Evolutionary conservation across 139 green algal species (phyloP).

Genomic region (Chlamydomonas schloesseri): DNA sequence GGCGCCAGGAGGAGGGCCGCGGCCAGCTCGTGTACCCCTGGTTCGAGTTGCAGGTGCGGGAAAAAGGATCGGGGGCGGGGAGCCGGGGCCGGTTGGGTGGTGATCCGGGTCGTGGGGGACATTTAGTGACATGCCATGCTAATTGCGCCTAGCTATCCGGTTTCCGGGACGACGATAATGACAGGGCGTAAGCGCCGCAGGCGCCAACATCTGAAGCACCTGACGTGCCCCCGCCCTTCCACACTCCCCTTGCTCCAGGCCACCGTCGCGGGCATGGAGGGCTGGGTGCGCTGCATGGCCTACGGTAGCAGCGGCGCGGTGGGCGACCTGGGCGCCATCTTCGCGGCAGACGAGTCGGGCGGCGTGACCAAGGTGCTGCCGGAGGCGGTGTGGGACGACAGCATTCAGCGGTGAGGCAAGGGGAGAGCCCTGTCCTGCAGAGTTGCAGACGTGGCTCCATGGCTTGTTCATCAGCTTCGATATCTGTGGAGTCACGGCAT

Average conservation of each 20-base stretch:
- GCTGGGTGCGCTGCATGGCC: slow-evolving; percentile 70
- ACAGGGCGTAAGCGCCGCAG: too few species aligned
- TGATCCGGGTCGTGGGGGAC: too few species aligned
- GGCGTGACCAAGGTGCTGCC: slow-evolving; percentile 48
- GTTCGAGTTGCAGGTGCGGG: slow-evolving; percentile 68
- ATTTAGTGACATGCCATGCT: too few species aligned
- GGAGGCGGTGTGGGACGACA: slow-evolving; percentile 46
- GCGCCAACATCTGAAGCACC: too few species aligned
- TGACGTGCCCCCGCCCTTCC: too few species aligned
- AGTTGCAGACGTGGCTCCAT: too few species aligned
- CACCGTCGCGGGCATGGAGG: slow-evolving; percentile 57
- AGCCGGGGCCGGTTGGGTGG: too few species aligned
- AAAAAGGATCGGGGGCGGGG: neutral
- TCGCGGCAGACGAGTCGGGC: slow-evolving; percentile 55
- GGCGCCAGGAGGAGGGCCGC: slow-evolving; percentile 58
- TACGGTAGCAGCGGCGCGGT: slow-evolving; percentile 46
- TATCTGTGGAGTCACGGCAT: too few species aligned
- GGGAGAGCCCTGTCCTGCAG: too few species aligned
- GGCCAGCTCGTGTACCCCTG: slow-evolving; percentile 66
- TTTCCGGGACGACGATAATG: too few species aligned
- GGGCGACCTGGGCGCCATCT: slow-evolving; percentile 63
- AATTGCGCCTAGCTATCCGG: too few species aligned
- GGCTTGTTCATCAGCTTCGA: too few species aligned
- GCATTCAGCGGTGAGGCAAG: slow-evolving; percentile 17
- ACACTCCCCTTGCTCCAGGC: slow-evolving; percentile 29